These are phyloP conservation scores for Dunaliella primolecta DNA, from an alignment of 139 green algal species.

Conservation along the genomic window DNA sequence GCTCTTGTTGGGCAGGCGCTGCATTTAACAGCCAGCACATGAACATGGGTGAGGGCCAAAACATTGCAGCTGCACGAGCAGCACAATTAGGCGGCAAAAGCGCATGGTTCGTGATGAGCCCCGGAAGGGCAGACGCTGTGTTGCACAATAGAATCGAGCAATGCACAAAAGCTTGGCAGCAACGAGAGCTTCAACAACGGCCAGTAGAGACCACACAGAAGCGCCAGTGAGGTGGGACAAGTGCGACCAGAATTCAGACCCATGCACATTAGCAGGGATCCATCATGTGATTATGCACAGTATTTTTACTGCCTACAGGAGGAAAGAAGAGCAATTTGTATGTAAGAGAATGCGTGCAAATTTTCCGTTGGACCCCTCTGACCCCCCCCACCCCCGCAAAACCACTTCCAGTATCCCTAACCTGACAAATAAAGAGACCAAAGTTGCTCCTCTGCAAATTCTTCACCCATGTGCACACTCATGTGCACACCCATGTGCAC, in stretches of 20 bases:
- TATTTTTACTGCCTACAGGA: no score
- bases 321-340: background rate
- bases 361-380: no score
- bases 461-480: background rate
- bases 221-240: background rate
- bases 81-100: background rate
- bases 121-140: background rate
- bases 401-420: background rate
- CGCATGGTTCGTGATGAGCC: no score
- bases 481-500: background rate
- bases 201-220: background rate
- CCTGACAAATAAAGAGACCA: background rate
- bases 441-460: background rate
- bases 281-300: background rate
- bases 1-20: constrained; percentile 22
- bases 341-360: no score
- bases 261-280: background rate
- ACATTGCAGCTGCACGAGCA: background rate
- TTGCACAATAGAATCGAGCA: no score
- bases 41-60: background rate
- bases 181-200: no score
- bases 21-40: constrained; percentile 20
- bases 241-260: background rate
- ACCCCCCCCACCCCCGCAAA: no score
- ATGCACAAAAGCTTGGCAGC: no score